A percentile compares a stretch with the other conserved stretches of the same genome.
phyloP scores from a whole-genome alignment of 2,329 filamentous ascomycete species.

The Teratosphaeria nubilosa region DNA sequence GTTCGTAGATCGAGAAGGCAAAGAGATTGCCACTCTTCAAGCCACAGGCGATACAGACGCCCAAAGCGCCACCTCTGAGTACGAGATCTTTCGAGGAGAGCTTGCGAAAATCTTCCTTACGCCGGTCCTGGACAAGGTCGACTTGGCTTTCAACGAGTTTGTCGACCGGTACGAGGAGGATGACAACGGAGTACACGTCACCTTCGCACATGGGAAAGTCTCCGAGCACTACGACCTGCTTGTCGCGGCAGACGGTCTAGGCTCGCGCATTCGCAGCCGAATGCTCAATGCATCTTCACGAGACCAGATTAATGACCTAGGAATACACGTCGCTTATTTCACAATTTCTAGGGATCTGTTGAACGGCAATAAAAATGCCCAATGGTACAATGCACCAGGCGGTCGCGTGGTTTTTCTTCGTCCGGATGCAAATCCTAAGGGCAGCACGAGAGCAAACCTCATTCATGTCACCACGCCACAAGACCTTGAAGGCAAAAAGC shows the following conservation, averaged over 20 bases:
- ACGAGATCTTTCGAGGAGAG: slow-evolving; percentile 29
- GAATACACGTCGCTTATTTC: slow-evolving; percentile 32
- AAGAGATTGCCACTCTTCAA: slow-evolving; percentile 9
- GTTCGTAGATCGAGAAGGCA: slow-evolving; percentile 25
- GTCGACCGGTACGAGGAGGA: slow-evolving; percentile 4
- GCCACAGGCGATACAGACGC: slow-evolving; percentile 21
- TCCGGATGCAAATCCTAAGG: slow-evolving; percentile 13
- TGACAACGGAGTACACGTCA: slow-evolving; percentile 8
- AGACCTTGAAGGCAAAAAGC: slow-evolving; percentile 14
- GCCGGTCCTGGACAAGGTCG: slow-evolving; percentile 11
- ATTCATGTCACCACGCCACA: slow-evolving; percentile 10
- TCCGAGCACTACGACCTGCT: slow-evolving; percentile 12
- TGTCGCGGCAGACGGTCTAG: slow-evolving; percentile 16
- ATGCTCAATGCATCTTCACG: slow-evolving; percentile 12
- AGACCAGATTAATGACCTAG: slow-evolving; percentile 15
- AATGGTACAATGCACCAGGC: slow-evolving; percentile 13
- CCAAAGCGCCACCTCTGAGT: slow-evolving; percentile 28
- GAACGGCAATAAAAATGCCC: slow-evolving; percentile 6
- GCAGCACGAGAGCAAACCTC: slow-evolving; percentile 9
- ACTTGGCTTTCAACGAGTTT: slow-evolving; percentile 24
- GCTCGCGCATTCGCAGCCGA: slow-evolving; percentile 10
- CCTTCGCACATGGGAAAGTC: slow-evolving; percentile 6
- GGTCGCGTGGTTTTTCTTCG: slow-evolving; percentile 14
- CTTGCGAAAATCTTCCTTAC: slow-evolving; percentile 25
- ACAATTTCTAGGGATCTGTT: slow-evolving; percentile 27